These are phyloP conservation scores for Cutaneotrichosporon cavernicola DNA, from an alignment of 1,284 basidiomycete species.

Conservation along the genomic window DNA sequence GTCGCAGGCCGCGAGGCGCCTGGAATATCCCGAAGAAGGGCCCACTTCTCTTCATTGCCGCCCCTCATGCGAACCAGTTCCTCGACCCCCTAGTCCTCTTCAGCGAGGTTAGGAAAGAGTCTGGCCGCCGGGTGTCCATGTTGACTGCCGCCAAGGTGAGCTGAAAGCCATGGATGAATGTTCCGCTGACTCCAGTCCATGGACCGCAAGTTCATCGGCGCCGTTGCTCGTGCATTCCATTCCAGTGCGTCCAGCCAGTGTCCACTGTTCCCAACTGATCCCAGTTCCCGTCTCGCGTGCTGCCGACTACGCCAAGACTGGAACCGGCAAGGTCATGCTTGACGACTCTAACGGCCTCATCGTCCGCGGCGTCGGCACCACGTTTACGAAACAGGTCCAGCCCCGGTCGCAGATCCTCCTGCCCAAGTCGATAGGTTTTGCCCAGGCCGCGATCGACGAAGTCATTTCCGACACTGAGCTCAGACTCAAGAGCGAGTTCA, in stretches of 20 bases:
- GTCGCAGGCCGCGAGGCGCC: slow-evolving; percentile 71
- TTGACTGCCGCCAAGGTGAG: slow-evolving; percentile 80
- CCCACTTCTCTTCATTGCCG: slow-evolving; percentile 93
- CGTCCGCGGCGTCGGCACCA: slow-evolving; percentile 73
- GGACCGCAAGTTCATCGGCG: slow-evolving; percentile 62
- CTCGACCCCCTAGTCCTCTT: slow-evolving; percentile 88
- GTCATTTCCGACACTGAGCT: slow-evolving; percentile 83
- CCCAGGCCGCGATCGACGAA: slow-evolving; percentile 79
- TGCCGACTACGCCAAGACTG: slow-evolving; percentile 79
- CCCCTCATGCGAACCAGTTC: slow-evolving; percentile 97
- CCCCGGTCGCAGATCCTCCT: slow-evolving; percentile 86
- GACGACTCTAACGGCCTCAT: slow-evolving; percentile 74
- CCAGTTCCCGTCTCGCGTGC: slow-evolving; percentile 91
- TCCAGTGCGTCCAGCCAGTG: slow-evolving; percentile 66
- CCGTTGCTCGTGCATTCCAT: slow-evolving; percentile 80
- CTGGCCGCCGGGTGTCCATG: slow-evolving; percentile 79
- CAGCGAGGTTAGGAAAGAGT: slow-evolving; percentile 83
- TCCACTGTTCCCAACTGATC: slow-evolving; percentile 7
- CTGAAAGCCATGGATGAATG: background rate
- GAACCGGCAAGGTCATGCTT: slow-evolving; percentile 70
- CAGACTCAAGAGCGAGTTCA: slow-evolving; percentile 82
- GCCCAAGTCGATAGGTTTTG: slow-evolving; percentile 75
- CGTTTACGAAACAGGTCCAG: slow-evolving; percentile 73
- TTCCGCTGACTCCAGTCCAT: slow-evolving; percentile 40
- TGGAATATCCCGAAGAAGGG: slow-evolving; percentile 92